Evolutionary conservation across 768 basidiomycete species (phyloP), one percentile per base, ranked within the genome.

Genomic region (Leccinellum rugosiceps): DNA sequence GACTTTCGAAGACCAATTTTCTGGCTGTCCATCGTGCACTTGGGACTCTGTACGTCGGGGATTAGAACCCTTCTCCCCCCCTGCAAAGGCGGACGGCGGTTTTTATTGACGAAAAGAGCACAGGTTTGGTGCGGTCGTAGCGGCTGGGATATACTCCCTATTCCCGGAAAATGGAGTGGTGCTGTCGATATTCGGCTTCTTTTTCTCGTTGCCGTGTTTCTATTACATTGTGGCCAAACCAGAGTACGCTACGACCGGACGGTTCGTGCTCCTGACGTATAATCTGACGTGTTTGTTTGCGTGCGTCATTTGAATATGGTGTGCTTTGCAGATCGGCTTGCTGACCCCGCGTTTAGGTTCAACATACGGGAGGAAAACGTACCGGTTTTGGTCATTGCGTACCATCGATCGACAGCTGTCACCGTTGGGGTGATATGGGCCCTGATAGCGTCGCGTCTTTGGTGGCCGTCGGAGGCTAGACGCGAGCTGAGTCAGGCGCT

Each of bases 381-480:
- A 52, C 81, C 84, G 2, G 87, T 91, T 0, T 62, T 84, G 32
- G 73, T 82, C 30, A 83, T 97, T 52, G 96, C 94, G 0, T 76
- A 81, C 31, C 84, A 87, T 65, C 87, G 97, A 48, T 87, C 87
- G 1, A 62, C 88, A 4, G 82, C 95, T 31, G 96, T 99, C 19
- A 88, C 81, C 1, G 80, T 82, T 7, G 97, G 96, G 8, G 92
- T 94, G 3, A 68, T 95, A 1, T 98, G 92, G 90, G 94, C 94
- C 0, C 82, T 87, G 3, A 74, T 98, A 50, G 85, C 97, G 21
- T 94, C 92, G 5, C 78, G 92, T 48, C 88, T 88, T 60, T 94
- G 94, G 90, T 98, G 95, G 96, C 97, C 97, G 1, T 83, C 90
- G 9, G 95, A 97, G 66, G 97, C 97, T 0, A 77, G 96, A 47